Conservation (phyloP, 2,329 filamentous ascomycete genomes). For the Alternaria sp. region DNA sequence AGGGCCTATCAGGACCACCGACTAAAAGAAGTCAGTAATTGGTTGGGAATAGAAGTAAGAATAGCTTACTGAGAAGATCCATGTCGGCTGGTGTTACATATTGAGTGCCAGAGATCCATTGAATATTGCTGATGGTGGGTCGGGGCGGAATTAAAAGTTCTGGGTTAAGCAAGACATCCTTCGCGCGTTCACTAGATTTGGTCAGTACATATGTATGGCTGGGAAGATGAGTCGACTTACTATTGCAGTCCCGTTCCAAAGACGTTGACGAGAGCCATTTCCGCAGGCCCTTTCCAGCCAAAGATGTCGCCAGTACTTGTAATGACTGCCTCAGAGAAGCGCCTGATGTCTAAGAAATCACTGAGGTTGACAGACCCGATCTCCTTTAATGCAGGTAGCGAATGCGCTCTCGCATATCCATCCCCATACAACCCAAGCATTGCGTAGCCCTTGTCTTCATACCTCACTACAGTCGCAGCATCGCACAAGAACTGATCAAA, state of each 20-base stretch:
- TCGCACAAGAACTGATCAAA: slow-evolving; percentile 87
- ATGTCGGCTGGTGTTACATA: slow-evolving; percentile 86
- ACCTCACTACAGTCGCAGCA: slow-evolving; percentile 76
- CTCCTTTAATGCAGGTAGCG: slow-evolving; percentile 87
- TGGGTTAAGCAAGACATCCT: slow-evolving; percentile 82
- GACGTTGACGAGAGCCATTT: slow-evolving; percentile 80
- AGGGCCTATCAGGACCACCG: slow-evolving; percentile 84
- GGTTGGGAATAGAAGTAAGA: background rate
- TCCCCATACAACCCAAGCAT: slow-evolving; percentile 87
- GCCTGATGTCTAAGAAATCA: slow-evolving; percentile 73
- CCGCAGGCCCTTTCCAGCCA: slow-evolving; percentile 86
- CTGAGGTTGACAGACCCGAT: slow-evolving; percentile 71
- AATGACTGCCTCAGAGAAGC: slow-evolving; percentile 73
- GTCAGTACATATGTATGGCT: slow-evolving; percentile 11
- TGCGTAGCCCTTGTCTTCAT: slow-evolving; percentile 76
- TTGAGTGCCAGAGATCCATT: slow-evolving; percentile 97
- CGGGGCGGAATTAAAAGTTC: slow-evolving; percentile 75
- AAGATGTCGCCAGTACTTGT: slow-evolving; percentile 82
- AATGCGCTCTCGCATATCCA: slow-evolving; percentile 78
- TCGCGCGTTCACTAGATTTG: slow-evolving; percentile 51
- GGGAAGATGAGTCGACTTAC: slow-evolving; percentile 49
- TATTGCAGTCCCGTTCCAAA: slow-evolving; percentile 77
- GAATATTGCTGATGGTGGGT: slow-evolving; percentile 91
- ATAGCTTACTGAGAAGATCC: slow-evolving; percentile 72
- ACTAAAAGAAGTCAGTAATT: slow-evolving; percentile 53